Evolutionary conservation across 495 filamentous ascomycete genomes (phyloP).

Genomic region (Oidiodendron maius): DNA sequence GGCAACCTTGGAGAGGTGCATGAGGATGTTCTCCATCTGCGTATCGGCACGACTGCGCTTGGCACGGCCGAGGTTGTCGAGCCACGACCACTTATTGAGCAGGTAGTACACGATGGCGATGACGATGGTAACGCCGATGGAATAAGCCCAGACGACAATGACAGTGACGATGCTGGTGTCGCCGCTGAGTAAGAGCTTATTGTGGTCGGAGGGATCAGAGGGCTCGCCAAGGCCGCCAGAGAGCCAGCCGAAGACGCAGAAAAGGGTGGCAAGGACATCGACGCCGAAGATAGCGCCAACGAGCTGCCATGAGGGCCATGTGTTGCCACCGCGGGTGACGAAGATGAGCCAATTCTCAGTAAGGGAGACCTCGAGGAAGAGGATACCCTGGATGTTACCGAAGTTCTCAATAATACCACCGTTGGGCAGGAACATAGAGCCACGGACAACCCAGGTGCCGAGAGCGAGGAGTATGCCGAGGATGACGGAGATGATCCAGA

Average conservation of each 20-base stretch:
- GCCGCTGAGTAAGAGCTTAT: slow-evolving; percentile 45
- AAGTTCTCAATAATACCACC: slow-evolving; percentile 72
- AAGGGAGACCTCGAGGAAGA: slow-evolving; percentile 68
- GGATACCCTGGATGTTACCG: slow-evolving; percentile 63
- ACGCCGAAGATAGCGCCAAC: slow-evolving; percentile 66
- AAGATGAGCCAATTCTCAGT: slow-evolving; percentile 80
- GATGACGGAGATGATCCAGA: slow-evolving; percentile 68
- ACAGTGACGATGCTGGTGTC: slow-evolving; percentile 71
- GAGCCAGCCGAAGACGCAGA: slow-evolving; percentile 70
- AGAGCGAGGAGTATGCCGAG: slow-evolving; percentile 60
- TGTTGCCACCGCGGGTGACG: slow-evolving; percentile 67
- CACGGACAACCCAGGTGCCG: slow-evolving; percentile 67
- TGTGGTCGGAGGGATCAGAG: slow-evolving; percentile 37
- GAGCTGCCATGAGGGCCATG: slow-evolving; percentile 68
- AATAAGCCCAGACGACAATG: slow-evolving; percentile 73
- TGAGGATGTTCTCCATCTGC: slow-evolving; percentile 76
- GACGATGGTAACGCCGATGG: slow-evolving; percentile 70
- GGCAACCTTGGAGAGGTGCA: slow-evolving; percentile 68
- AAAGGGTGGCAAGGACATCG: slow-evolving; percentile 64
- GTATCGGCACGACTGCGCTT: slow-evolving; percentile 68
- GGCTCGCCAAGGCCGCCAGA: slow-evolving; percentile 32
- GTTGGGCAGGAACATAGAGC: slow-evolving; percentile 55
- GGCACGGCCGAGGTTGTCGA: slow-evolving; percentile 76
- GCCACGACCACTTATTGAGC: slow-evolving; percentile 58
- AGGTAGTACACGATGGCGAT: slow-evolving; percentile 74